Percentiles rank a stretch among this genome's conserved stretches.
Evolutionary conservation across 2,329 filamentous ascomycete genomes (phyloP).

Genomic region (Hymenoscyphus linearis): DNA sequence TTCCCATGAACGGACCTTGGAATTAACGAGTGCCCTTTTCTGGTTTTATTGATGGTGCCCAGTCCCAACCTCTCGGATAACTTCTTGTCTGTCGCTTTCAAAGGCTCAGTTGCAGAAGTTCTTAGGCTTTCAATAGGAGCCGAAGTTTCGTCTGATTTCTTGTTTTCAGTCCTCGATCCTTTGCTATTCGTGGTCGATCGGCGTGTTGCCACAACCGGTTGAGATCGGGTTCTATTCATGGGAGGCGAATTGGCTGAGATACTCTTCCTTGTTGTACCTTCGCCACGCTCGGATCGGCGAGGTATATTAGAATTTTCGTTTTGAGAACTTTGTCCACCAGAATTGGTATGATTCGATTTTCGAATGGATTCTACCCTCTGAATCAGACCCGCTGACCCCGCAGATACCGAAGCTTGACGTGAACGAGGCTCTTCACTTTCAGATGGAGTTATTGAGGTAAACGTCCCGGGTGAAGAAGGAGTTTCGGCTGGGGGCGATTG

Average conservation of each 20-base stretch:
- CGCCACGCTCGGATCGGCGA: slow-evolving; percentile 27
- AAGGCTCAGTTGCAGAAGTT: slow-evolving; percentile 24
- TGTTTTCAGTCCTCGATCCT: slow-evolving; percentile 21
- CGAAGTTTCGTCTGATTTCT: slow-evolving; percentile 15
- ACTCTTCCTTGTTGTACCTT: slow-evolving; percentile 21
- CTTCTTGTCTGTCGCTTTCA: slow-evolving; percentile 54
- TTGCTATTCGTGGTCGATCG: slow-evolving; percentile 23
- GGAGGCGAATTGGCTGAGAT: slow-evolving; percentile 27
- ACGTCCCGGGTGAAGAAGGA: slow-evolving; percentile 8
- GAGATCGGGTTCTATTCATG: slow-evolving; percentile 31
- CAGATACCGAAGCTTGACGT: slow-evolving; percentile 9
- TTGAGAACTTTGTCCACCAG: slow-evolving; percentile 11
- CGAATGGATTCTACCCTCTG: slow-evolving; percentile 30
- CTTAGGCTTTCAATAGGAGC: slow-evolving; percentile 24
- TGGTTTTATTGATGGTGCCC: slow-evolving; percentile 54
- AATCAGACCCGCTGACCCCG: slow-evolving; percentile 22
- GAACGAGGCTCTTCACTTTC: background rate
- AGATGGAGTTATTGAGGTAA: slow-evolving; percentile 9
- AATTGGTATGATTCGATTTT: slow-evolving; percentile 14
- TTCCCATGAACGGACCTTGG: slow-evolving; percentile 74
- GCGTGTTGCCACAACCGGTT: slow-evolving; percentile 29
- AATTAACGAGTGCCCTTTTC: slow-evolving; percentile 70
- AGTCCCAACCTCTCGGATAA: slow-evolving; percentile 68
- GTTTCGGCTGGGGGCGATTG: slow-evolving; percentile 11
- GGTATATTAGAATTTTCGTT: slow-evolving; percentile 30